These are phyloP conservation scores for Tulasnella sp. DNA, from an alignment of 768 basidiomycete genomes.

Conservation along the genomic window DNA sequence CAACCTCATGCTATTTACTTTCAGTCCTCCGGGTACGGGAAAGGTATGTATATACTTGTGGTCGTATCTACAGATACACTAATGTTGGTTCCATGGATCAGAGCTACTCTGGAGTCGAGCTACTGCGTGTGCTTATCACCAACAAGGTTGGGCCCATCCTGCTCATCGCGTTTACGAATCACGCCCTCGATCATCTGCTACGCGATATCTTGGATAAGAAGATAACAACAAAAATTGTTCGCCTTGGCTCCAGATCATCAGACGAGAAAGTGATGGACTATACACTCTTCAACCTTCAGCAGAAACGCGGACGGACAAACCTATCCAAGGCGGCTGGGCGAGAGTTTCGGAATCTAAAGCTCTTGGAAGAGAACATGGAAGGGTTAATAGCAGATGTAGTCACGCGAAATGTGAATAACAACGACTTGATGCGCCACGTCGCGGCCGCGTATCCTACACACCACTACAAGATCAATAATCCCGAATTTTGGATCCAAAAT, in stretches of 20 bases:
- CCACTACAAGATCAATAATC: conserved; percentile 30
- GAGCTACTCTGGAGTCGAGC: conserved; percentile 60
- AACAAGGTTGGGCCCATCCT: conserved; percentile 43
- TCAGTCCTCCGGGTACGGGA: conserved; percentile 69
- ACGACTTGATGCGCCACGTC: conserved; percentile 35
- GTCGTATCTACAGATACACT: not conserved
- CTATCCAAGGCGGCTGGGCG: conserved; percentile 29
- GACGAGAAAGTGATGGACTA: conserved; percentile 15
- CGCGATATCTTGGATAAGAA: conserved; percentile 46
- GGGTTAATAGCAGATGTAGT: conserved; percentile 36
- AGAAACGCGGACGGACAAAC: no score
- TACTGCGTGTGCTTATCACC: conserved; percentile 51
- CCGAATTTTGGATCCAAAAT: conserved; percentile 39
- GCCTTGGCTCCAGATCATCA: conserved; percentile 40
- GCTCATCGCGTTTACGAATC: conserved; percentile 60
- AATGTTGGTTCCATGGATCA: conserved; percentile 22
- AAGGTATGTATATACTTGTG: conserved; percentile 35
- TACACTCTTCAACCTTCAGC: no score
- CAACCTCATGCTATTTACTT: conserved; percentile 20
- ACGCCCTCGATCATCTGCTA: conserved; percentile 65
- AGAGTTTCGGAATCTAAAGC: conserved; percentile 34
- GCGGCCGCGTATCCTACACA: conserved; percentile 39
- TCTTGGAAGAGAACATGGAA: conserved; percentile 36
- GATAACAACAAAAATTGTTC: conserved; percentile 56
- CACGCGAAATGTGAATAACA: conserved; percentile 27